Evolutionary conservation across 1,284 basidiomycete genomes (phyloP).

Genomic region (Tetrapyrgos nigripes): DNA sequence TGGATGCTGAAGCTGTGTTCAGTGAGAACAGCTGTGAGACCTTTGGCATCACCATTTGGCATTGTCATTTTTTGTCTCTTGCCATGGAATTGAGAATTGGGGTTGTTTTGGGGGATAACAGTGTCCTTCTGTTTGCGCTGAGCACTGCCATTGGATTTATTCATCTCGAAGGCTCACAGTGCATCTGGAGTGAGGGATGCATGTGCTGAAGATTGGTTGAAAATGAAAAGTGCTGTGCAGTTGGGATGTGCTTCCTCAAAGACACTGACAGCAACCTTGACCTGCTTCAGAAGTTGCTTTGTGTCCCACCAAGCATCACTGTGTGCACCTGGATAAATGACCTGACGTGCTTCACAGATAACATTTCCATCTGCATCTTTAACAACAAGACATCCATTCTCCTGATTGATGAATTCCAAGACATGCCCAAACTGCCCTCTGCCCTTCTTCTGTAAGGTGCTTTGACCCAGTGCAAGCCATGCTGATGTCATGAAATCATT

Average conservation of each 20-base stretch:
- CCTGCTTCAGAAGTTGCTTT: too few species aligned
- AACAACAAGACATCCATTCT: conserved; percentile 25
- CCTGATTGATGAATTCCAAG: too few species aligned
- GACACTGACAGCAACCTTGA: conserved; percentile 29
- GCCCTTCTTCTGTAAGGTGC: conserved; percentile 29
- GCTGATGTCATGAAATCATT: conserved; percentile 28
- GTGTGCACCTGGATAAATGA: conserved; percentile 27
- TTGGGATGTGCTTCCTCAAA: conserved; percentile 30
- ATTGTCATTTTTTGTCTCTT: too few species aligned
- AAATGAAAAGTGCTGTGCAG: conserved; percentile 33
- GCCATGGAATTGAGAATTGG: conserved; percentile 21
- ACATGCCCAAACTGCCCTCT: conserved; percentile 24
- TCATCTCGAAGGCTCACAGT: conserved; percentile 37
- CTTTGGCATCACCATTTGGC: too few species aligned
- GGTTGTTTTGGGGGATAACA: conserved; percentile 33
- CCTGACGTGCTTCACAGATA: conserved; percentile 22
- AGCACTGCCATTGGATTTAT: conserved; percentile 35
- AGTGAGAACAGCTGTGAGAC: too few species aligned
- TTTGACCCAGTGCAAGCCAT: conserved; percentile 13
- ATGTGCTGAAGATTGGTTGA: conserved; percentile 40
- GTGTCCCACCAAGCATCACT: conserved; percentile 28
- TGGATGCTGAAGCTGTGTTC: too few species aligned
- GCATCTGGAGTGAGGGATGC: conserved; percentile 32
- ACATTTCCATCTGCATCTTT: conserved; percentile 22
- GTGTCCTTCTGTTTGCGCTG: conserved; percentile 31